Evolutionary conservation across 2,329 filamentous ascomycete species (phyloP), one percentile per base, ranked within the genome.

Genomic region (Aspergillus phoenicis): DNA sequence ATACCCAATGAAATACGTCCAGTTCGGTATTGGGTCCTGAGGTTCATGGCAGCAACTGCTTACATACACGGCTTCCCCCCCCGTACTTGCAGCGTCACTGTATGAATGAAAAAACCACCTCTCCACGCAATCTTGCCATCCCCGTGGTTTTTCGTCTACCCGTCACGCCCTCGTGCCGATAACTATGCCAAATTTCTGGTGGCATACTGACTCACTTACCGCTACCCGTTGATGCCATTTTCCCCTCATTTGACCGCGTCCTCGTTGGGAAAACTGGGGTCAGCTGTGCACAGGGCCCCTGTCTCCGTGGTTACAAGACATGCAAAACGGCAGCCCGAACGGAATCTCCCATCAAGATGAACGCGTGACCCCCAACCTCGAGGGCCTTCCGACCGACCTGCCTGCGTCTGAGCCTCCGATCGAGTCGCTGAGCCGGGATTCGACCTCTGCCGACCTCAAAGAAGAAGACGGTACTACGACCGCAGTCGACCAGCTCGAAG

Each of bases 261-360:
- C 70, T 76, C 75, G 74, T 75, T 75, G 74, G 73, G 76, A 79
- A 77, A 78, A 73, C 76, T 76, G 77, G 77, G 77, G 77, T 79
- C 74, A 75, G 66, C 70, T 73, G 69, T 65, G 49, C 62, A 73
- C 66, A 75, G 66, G 73, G 74, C 77, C 77, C 76, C 76, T 77
- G 74, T 76, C 73, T 75, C 69, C 67, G 70, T 71, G 70, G 70
- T 71, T 71, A 72, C 71, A 73, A 80, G 78, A 78, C 69, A 80
- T 80, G 78, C 78, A 79, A 79, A 78, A 80, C 77, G 77, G 77
- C 69, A 78, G 67, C 66, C 68, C 70, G 60, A 77, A 77, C 68
- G 75, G 74, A 72, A 72, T 70, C 70, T 74, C 71, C 68, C 72
- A 75, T 66, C 72, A 75, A 67, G 70, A 77, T 75, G 74, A 77